Conservation (phyloP, 176 grass and related monocot species). For the Raddia guianensis region DNA sequence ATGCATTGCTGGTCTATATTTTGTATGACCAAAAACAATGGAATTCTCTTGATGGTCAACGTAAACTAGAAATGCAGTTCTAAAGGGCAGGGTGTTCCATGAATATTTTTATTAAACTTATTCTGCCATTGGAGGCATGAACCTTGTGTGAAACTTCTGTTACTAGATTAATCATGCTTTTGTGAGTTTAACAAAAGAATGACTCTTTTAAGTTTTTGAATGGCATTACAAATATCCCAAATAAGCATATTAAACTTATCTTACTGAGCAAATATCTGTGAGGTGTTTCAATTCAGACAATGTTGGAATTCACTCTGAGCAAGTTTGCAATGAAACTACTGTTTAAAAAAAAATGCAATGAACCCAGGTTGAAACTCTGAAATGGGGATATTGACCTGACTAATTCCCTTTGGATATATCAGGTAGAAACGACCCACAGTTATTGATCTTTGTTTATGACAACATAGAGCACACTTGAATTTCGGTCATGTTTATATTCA, state of each 20-base stretch:
- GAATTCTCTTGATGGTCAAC: too few species aligned
- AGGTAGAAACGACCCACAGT: slow-evolving; percentile 46
- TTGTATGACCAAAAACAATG: too few species aligned
- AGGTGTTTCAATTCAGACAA: background rate
- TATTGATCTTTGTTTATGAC: background rate
- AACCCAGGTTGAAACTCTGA: background rate
- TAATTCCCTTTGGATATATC: slow-evolving; percentile 84
- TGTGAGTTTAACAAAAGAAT: background rate
- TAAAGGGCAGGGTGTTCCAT: too few species aligned
- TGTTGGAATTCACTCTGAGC: background rate
- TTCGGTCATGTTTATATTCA: slow-evolving; percentile 14
- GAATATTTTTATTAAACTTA: slow-evolving; percentile 3
- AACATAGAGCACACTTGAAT: slow-evolving; percentile 1
- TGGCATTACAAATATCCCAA: slow-evolving; percentile 22
- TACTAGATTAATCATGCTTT: slow-evolving; percentile 9
- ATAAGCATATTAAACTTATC: slow-evolving; percentile 19
- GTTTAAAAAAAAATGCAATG: too few species aligned
- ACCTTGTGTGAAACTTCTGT: background rate
- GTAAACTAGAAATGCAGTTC: too few species aligned
- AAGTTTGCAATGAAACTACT: background rate
- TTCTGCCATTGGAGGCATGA: background rate
- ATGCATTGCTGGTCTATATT: too few species aligned
- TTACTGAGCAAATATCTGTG: background rate
- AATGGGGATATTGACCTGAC: slow-evolving; percentile 79
- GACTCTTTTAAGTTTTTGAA: background rate